phyloP scores from a whole-genome alignment of 805 yeast genomes.

The Candida endomychidarum region DNA sequence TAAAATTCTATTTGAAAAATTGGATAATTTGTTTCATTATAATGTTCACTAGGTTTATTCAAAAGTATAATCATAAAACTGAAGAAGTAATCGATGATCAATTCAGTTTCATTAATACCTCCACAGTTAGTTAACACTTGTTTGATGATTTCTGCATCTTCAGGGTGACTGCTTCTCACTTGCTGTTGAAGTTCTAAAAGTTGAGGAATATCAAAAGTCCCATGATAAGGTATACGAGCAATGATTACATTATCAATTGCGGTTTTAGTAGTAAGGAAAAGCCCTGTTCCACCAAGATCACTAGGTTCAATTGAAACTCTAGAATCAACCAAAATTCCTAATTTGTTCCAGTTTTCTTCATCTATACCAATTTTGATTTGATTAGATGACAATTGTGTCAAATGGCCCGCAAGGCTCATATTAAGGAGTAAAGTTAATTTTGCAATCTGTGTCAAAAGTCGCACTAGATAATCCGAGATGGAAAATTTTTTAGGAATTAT shows the following conservation, averaged over 20 bases:
- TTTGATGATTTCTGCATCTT: constrained; percentile 23
- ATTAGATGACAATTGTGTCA: not conserved
- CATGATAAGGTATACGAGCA: constrained; percentile 20
- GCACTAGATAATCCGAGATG: constrained; percentile 1
- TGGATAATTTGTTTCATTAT: constrained; percentile 4
- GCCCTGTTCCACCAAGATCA: constrained; percentile 33
- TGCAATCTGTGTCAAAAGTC: constrained; percentile 1
- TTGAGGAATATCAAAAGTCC: constrained; percentile 22
- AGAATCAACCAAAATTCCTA: constrained; percentile 18
- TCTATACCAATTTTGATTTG: constrained; percentile 8
- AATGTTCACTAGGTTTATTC: constrained; percentile 2
- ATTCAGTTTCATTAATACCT: constrained; percentile 30
- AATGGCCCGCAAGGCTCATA: constrained; percentile 1
- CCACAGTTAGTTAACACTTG: constrained; percentile 20
- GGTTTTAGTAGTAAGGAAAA: constrained; percentile 19
- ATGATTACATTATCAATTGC: constrained; percentile 16
- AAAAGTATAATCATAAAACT: constrained; percentile 21
- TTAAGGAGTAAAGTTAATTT: not conserved
- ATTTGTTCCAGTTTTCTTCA: constrained; percentile 14
- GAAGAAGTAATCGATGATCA: constrained; percentile 25
- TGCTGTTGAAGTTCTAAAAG: constrained; percentile 20
- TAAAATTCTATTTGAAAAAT: constrained; percentile 15
- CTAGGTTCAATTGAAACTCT: constrained; percentile 20
- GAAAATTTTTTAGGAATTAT: not conserved
- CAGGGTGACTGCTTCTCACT: constrained; percentile 18